Evolutionary conservation across 352 stramenopile species (phyloP).

Genomic region (Peronospora farinosa): DNA sequence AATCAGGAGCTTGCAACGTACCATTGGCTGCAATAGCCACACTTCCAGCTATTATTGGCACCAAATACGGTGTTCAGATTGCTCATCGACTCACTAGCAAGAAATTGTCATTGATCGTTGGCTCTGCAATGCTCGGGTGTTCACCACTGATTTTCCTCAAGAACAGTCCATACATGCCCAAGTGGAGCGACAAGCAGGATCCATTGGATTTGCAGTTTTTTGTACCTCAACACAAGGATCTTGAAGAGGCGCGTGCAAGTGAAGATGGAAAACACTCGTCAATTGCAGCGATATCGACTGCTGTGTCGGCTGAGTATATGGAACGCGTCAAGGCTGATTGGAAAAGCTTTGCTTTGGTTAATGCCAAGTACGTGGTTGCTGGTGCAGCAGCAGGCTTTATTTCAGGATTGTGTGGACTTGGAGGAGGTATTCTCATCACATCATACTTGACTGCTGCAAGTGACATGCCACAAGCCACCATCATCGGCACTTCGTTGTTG

Average conservation of each 20-base stretch:
- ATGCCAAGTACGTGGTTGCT: constrained; percentile 72
- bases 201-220: constrained; percentile 79
- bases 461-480: constrained; percentile 78
- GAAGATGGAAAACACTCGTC: constrained; percentile 12
- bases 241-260: constrained; percentile 12
- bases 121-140: constrained; percentile 67
- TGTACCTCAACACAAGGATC: constrained; percentile 32
- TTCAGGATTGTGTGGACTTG: constrained; percentile 74
- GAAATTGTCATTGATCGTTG: constrained; percentile 66
- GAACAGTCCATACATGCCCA: constrained; percentile 68
- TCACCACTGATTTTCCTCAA: constrained; percentile 82
- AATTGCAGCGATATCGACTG: constrained; percentile 15
- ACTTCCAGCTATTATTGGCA: constrained; percentile 65
- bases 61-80: constrained; percentile 71
- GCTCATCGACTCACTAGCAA: constrained; percentile 74
- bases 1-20: constrained; percentile 65
- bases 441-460: constrained; percentile 79
- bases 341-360: constrained; percentile 42
- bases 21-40: constrained; percentile 69
- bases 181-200: constrained; percentile 47
- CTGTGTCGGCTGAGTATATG: constrained; percentile 36
- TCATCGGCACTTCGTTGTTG: constrained; percentile 81
- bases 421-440: constrained; percentile 82
- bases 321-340: constrained; percentile 38
- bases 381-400: constrained; percentile 75